These are phyloP conservation scores for Exophiala sideris DNA, from an alignment of 2,329 filamentous ascomycete genomes.

Conservation along the genomic window DNA sequence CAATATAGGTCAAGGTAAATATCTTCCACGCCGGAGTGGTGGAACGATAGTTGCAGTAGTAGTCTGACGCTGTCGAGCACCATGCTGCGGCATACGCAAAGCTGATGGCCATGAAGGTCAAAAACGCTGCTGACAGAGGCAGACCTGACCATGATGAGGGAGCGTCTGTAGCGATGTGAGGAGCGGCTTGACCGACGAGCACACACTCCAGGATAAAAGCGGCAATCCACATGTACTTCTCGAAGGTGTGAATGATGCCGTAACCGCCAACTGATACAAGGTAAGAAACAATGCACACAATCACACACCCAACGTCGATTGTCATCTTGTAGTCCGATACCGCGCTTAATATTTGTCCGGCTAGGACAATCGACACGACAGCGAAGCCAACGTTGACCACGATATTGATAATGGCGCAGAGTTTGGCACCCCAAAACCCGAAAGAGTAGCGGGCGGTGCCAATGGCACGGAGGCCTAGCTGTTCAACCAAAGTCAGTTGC, in stretches of 20 bases:
- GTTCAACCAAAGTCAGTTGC: no score
- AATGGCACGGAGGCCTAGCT: conserved; percentile 31
- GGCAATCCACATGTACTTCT: conserved; percentile 33
- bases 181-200: conserved; percentile 46
- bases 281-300: conserved; percentile 31
- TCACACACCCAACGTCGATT: conserved; percentile 32
- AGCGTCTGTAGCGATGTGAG: conserved; percentile 40
- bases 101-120: conserved; percentile 25
- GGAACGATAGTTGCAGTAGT: conserved; percentile 28
- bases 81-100: conserved; percentile 25
- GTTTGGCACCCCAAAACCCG: conserved; percentile 33
- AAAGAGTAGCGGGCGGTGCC: conserved; percentile 31
- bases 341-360: conserved; percentile 34
- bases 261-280: conserved; percentile 31
- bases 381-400: conserved; percentile 32
- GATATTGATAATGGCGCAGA: conserved; percentile 31
- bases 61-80: conserved; percentile 26
- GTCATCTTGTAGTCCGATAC: conserved; percentile 35
- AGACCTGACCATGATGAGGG: conserved; percentile 34
- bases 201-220: conserved; percentile 40
- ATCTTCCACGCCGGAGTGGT: conserved; percentile 22
- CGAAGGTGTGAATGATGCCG: conserved; percentile 30
- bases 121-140: conserved; percentile 32
- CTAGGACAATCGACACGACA: conserved; percentile 34
- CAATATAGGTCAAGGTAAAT: conserved; percentile 21